These are phyloP conservation scores for Hyphopichia homilentoma DNA, from an alignment of 805 yeast species.

Conservation along the genomic window DNA sequence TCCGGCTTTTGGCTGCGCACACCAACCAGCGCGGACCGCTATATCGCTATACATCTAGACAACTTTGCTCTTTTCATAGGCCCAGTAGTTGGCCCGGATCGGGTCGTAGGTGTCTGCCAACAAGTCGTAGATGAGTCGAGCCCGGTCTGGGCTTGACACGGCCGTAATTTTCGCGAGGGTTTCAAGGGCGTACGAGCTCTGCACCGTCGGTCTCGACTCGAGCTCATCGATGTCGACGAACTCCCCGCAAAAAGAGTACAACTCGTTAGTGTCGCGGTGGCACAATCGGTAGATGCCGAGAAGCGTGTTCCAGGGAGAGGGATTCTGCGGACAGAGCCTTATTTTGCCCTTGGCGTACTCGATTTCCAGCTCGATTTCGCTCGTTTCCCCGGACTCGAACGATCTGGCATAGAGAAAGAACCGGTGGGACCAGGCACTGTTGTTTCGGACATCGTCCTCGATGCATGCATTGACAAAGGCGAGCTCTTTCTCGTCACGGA, in stretches of 20 bases:
- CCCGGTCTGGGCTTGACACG: too few relatives aligned
- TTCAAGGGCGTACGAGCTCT: slow-evolving; percentile 64
- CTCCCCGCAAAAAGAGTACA: slow-evolving; percentile 43
- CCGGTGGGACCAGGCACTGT: slow-evolving; percentile 92
- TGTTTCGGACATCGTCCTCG: slow-evolving; percentile 70
- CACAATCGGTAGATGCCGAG: slow-evolving; percentile 46
- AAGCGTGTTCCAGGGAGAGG: slow-evolving; percentile 83
- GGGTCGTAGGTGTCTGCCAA: slow-evolving; percentile 57
- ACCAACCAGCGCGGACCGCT: too few relatives aligned
- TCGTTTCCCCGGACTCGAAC: slow-evolving; percentile 12
- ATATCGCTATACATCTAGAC: too few relatives aligned
- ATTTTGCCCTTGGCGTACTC: slow-evolving; percentile 50
- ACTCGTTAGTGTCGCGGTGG: slow-evolving; percentile 20
- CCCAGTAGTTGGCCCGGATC: slow-evolving; percentile 62
- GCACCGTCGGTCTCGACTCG: slow-evolving; percentile 20
- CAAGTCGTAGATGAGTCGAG: slow-evolving; percentile 45
- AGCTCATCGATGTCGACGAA: slow-evolving; percentile 31
- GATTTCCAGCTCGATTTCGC: slow-evolving; percentile 44
- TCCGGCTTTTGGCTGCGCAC: too few relatives aligned
- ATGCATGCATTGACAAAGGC: slow-evolving; percentile 48
- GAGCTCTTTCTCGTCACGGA: slow-evolving; percentile 44
- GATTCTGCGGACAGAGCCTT: slow-evolving; percentile 68
- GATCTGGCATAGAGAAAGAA: slow-evolving; percentile 57
- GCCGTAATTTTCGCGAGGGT: slow-evolving; percentile 49
- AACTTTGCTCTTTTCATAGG: slow-evolving; percentile 31